Conservation (phyloP, 2,329 filamentous ascomycete species). For the Gnomoniopsis sp. region DNA sequence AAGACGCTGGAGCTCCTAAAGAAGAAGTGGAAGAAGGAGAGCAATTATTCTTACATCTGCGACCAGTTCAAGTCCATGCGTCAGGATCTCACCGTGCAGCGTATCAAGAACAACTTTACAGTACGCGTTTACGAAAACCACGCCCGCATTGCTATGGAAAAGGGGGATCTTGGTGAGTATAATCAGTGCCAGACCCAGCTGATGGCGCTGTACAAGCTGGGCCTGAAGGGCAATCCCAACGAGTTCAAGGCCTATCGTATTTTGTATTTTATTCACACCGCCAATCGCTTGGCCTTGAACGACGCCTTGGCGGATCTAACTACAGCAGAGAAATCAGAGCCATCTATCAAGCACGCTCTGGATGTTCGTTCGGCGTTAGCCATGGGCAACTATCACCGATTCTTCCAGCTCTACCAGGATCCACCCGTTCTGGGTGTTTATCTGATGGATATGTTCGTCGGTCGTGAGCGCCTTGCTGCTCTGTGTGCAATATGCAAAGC, state of each 20-base stretch:
- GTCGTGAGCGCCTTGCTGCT: conserved; percentile 85
- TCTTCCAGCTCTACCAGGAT: conserved; percentile 93
- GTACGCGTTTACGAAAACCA: conserved; percentile 97
- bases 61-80: conserved; percentile 99
- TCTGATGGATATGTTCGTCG: conserved; percentile 98
- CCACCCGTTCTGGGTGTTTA: conserved; percentile 90
- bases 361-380: conserved; percentile 88
- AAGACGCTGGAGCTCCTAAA: conserved; percentile 86
- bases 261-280: conserved; percentile 98
- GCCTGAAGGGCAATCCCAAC: conserved; percentile 81
- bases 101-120: conserved; percentile 94
- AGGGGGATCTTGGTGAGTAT: conserved; percentile 99
- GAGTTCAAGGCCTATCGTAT: conserved; percentile 99
- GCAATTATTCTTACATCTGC: conserved; percentile 96
- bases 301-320: conserved; percentile 99
- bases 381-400: conserved; percentile 93
- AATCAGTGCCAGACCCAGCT: conserved; percentile 99
- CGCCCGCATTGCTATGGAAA: conserved; percentile 94
- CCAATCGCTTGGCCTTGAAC: conserved; percentile 97
- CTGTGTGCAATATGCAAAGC: conserved; percentile 91
- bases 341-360: conserved; percentile 83
- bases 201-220: conserved; percentile 82
- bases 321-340: conserved; percentile 85
- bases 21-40: conserved; percentile 89
- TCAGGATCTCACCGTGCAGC: conserved; percentile 96